Conservation (phyloP, 805 yeast genomes). For the Brettanomyces bruxellensis region DNA sequence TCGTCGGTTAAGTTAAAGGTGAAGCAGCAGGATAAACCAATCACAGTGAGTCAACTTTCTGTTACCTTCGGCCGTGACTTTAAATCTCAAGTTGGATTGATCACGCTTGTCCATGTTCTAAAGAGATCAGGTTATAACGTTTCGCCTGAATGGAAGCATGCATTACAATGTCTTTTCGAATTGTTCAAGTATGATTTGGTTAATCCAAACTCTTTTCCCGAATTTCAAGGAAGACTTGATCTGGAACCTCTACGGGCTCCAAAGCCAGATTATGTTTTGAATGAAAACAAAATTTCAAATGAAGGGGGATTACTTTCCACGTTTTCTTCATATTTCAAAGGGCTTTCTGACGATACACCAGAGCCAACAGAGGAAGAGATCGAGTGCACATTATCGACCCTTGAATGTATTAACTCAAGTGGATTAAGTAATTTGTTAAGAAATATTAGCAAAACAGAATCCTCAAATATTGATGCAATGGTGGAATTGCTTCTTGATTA, state of each 20-base stretch:
- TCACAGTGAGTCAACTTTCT: constrained; percentile 74
- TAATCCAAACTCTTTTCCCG: constrained; percentile 54
- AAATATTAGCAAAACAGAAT: constrained; percentile 31
- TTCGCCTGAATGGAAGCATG: constrained; percentile 46
- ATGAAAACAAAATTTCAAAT: constrained; percentile 53
- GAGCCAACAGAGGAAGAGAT: constrained; percentile 94
- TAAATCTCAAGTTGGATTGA: constrained; percentile 84
- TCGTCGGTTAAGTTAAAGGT: constrained; percentile 38
- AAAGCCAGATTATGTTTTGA: constrained; percentile 57
- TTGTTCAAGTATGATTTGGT: constrained; percentile 68
- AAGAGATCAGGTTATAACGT: constrained; percentile 46
- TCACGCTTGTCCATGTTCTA: constrained; percentile 73
- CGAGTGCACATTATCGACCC: constrained; percentile 71
- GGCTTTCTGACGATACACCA: constrained; percentile 73
- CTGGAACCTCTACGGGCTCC: constrained; percentile 51
- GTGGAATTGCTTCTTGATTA: constrained; percentile 26
- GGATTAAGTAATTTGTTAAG: constrained; percentile 48
- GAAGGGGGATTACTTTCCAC: constrained; percentile 81
- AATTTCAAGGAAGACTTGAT: constrained; percentile 49
- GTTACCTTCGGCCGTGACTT: constrained; percentile 83
- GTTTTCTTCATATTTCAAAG: constrained; percentile 84
- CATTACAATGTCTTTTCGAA: constrained; percentile 51
- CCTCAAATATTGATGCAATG: constrained; percentile 25
- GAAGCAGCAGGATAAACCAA: constrained; percentile 40
- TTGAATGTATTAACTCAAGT: constrained; percentile 75